Percentiles rank a stretch among this genome's conserved stretches.
phyloP scores from a whole-genome alignment of 2,329 filamentous ascomycete species.

The Emmonsiellopsis sp. region DNA sequence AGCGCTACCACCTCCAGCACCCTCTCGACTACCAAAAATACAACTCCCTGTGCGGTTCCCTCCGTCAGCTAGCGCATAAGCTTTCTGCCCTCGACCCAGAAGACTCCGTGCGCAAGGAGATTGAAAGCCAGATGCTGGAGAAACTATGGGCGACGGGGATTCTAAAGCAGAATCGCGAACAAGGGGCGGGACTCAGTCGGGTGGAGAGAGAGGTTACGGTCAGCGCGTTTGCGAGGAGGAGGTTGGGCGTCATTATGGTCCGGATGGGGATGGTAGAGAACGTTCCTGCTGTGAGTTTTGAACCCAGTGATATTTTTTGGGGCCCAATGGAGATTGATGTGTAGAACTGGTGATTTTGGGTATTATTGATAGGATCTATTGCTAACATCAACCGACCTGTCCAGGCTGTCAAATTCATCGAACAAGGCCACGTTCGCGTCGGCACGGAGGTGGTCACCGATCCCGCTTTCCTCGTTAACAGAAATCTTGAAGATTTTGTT shows the following conservation, averaged over 20 bases:
- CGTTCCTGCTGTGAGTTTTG: constrained; percentile 57
- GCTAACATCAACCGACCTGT: neutral
- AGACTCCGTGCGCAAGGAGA: constrained; percentile 68
- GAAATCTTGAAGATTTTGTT: constrained; percentile 90
- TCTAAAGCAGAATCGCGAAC: constrained; percentile 63
- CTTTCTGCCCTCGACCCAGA: constrained; percentile 72
- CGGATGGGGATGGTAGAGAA: constrained; percentile 85
- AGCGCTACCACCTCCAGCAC: constrained; percentile 86
- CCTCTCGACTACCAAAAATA: constrained; percentile 72
- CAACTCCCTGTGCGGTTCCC: constrained; percentile 62
- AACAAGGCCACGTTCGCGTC: constrained; percentile 87
- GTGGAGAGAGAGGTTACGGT: constrained; percentile 88
- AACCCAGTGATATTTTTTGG: neutral
- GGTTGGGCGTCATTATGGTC: constrained; percentile 86
- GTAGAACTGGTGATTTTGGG: neutral
- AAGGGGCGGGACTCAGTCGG: constrained; percentile 57
- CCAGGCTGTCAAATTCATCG: constrained; percentile 63
- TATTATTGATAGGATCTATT: neutral
- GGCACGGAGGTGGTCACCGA: constrained; percentile 87
- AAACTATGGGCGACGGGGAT: constrained; percentile 93
- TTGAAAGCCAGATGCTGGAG: constrained; percentile 78
- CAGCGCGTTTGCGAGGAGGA: constrained; percentile 71
- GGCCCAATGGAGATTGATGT: constrained; percentile 6
- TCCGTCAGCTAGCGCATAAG: constrained; percentile 82
- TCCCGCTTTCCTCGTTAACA: constrained; percentile 77